Conservation (phyloP, 345 rosid genomes). For the Punica granatum region DNA sequence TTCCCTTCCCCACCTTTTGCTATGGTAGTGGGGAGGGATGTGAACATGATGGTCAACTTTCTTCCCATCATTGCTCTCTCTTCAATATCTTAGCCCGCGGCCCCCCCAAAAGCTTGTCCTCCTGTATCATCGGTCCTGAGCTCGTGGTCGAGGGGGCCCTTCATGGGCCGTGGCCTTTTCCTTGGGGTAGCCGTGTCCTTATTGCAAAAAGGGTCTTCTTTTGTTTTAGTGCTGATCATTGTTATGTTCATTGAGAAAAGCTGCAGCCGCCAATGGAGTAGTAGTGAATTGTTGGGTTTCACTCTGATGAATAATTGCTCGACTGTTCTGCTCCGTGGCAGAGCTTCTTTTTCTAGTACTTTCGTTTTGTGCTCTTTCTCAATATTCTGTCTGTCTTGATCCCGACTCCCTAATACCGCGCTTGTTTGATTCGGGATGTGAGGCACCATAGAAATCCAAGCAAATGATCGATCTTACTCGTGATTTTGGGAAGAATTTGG, state of each 20-base stretch:
- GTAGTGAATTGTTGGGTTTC: not conserved
- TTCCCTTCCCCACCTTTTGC: conserved; percentile 16
- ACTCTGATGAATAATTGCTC: not conserved
- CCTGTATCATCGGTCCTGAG: not conserved
- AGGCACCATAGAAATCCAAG: not conserved
- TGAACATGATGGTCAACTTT: conserved; percentile 28
- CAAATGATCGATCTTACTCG: not conserved
- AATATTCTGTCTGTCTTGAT: not conserved
- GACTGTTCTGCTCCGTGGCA: not conserved
- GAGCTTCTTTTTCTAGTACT: not conserved
- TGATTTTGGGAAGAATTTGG: too few relatives aligned
- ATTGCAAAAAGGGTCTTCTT: conserved; percentile 2
- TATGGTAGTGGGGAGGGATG: conserved; percentile 21
- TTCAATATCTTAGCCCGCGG: not conserved
- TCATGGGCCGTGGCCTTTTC: not conserved
- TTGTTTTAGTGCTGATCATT: not conserved
- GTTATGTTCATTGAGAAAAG: not conserved
- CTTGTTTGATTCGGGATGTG: not conserved
- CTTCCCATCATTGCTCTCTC: conserved; percentile 10
- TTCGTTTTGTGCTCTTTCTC: not conserved
- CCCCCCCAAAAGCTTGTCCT: not conserved
- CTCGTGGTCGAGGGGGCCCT: not conserved
- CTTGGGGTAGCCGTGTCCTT: conserved; percentile 3
- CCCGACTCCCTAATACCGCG: not conserved
- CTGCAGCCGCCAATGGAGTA: not conserved